These are phyloP conservation scores for Coemansia sp. DNA, from an alignment of 192 early-diverging fungal genomes.

Conservation along the genomic window DNA sequence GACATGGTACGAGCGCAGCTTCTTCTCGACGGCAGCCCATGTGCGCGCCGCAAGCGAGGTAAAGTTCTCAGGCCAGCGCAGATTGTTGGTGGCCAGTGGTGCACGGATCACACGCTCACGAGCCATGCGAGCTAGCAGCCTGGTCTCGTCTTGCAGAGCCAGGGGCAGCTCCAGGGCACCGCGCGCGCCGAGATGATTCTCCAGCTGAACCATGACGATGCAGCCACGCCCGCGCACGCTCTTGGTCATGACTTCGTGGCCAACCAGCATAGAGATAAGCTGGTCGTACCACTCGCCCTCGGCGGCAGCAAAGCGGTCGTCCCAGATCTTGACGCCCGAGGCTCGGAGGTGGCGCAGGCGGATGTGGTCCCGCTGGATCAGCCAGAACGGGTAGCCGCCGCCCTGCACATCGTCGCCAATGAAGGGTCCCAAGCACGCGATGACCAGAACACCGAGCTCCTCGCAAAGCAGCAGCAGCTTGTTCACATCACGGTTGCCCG, in stretches of 20 bases:
- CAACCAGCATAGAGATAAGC: slow-evolving; percentile 74
- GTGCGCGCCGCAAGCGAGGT: slow-evolving; percentile 20
- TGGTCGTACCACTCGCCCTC: slow-evolving; percentile 76
- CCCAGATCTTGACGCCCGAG: slow-evolving; percentile 70
- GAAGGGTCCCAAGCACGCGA: slow-evolving; percentile 83
- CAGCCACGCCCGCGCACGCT: slow-evolving; percentile 62
- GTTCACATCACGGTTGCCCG: slow-evolving; percentile 72
- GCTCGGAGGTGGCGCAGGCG: slow-evolving; percentile 72
- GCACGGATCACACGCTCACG: slow-evolving; percentile 75
- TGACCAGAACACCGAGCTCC: slow-evolving; percentile 72
- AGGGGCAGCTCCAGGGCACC: slow-evolving; percentile 64
- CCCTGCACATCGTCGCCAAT: slow-evolving; percentile 81
- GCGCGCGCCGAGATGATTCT: slow-evolving; percentile 76
- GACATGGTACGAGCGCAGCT: slow-evolving; percentile 32
- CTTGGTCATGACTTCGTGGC: slow-evolving; percentile 76
- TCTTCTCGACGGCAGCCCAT: slow-evolving; percentile 31
- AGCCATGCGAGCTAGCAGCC: slow-evolving; percentile 72
- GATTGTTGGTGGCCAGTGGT: slow-evolving; percentile 86
- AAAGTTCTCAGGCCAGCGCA: slow-evolving; percentile 43
- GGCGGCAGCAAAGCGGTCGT: slow-evolving; percentile 67
- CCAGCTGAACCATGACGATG: slow-evolving; percentile 78
- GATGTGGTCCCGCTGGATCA: slow-evolving; percentile 70
- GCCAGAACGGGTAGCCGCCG: slow-evolving; percentile 78
- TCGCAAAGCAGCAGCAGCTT: slow-evolving; percentile 74
- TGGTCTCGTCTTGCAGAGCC: slow-evolving; percentile 81